Evolutionary conservation across 2,329 filamentous ascomycete genomes (phyloP), one percentile per base, ranked within the genome.

Genomic region (Microascus cirrosus): DNA sequence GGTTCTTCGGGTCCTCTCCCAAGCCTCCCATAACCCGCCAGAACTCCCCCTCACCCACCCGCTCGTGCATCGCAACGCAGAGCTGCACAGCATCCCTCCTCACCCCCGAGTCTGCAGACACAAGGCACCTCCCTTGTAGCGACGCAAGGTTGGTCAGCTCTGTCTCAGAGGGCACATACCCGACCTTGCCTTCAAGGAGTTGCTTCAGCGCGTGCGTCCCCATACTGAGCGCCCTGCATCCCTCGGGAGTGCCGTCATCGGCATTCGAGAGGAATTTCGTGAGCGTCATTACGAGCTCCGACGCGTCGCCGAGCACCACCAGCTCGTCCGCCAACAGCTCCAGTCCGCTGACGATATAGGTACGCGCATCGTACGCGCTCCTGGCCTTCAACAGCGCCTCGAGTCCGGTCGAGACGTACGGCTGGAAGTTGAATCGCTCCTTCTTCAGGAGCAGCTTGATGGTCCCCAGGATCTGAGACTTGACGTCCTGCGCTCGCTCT

Each of bases 41-140:
- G 67, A 92, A 92, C 34, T 65, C 66, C 11, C 65, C 70, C 58
- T 85, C 82, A 13, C 83, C 83, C 10, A 86, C 76, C 12, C 80
- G 71, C 53, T 77, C 75, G 67, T 91, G 86, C 60, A 91, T 71
- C 59, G 85, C 83, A 28, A 90, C 84, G 64, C 87, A 90, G n/a
- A 91, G 77, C 67, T 89, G 84, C 53, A 91, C 85, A n/a, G 87
- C 86, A 60, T 89, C 87, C 77, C 90, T 88, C 48, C 83, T 76
- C 8, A 86, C 83, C 7, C 79, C 82, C 54, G 81, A 84, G 64
- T 85, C 82, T 28, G 72, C 67, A 61, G 80, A 84, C 61, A 83
- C 81, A 20, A 86, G 74, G 62, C 82, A 85, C 52, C 77, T 73
- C n/a, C 72, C 72, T 3, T 81, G 75, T 24, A 86, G 71, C 11